Percentiles rank a stretch among this genome's conserved stretches.
Conservation (phyloP, 208 protist genomes). For the Wallacemonas collosoma region DNA sequence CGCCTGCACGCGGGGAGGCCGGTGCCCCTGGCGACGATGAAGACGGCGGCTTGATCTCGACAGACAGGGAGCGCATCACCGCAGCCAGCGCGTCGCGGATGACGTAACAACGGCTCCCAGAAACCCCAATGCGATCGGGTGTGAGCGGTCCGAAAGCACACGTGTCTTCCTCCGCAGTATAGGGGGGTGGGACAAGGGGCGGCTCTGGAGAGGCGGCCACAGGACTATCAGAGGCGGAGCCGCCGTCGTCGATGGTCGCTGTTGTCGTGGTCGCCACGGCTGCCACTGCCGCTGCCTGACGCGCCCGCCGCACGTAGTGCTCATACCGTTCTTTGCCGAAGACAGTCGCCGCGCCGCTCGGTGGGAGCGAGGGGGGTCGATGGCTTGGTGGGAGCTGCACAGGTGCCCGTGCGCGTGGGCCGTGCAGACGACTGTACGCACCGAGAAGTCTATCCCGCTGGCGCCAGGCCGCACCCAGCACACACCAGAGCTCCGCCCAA, state of each 20-base stretch:
- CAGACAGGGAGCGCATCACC: slow-evolving; percentile 49
- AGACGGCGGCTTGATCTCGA: slow-evolving; percentile 19
- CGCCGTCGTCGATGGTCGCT: neutral
- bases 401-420: neutral
- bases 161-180: slow-evolving; percentile 42
- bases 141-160: slow-evolving; percentile 74
- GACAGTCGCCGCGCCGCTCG: slow-evolving; percentile 22
- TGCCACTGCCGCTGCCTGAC: neutral
- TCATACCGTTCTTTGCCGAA: slow-evolving; percentile 23
- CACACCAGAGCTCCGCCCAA: slow-evolving; percentile 60
- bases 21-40: neutral
- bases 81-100: slow-evolving; percentile 57
- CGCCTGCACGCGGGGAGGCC: neutral
- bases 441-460: slow-evolving; percentile 68
- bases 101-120: slow-evolving; percentile 28
- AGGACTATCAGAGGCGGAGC: no score
- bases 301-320: slow-evolving; percentile 6
- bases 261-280: neutral
- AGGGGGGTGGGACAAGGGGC: neutral
- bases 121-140: slow-evolving; percentile 53
- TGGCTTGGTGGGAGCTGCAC: neutral
- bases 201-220: no score
- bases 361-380: slow-evolving; percentile 17
- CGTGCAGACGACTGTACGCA: slow-evolving; percentile 26
- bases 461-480: slow-evolving; percentile 70